A percentile compares a stretch with the other conserved stretches of the same genome.
These are phyloP conservation scores for Tritrichomonas foetus DNA, from an alignment of 208 protist species.

Conservation along the genomic window DNA sequence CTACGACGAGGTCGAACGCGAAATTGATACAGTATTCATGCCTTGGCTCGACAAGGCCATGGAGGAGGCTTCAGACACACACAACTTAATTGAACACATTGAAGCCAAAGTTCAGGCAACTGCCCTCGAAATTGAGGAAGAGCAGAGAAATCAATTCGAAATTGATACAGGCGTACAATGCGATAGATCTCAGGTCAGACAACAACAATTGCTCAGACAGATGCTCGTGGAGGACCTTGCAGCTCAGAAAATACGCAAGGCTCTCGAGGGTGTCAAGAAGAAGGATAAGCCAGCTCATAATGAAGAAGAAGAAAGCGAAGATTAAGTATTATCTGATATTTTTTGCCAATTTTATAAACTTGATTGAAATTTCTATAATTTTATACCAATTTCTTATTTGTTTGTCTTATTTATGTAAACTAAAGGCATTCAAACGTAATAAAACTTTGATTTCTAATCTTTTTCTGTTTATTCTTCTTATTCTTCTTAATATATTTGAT, in stretches of 20 bases:
- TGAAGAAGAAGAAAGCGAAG: neutral
- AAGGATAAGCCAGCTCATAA: neutral
- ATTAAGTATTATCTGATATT: too few species aligned
- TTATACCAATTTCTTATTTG: too few species aligned
- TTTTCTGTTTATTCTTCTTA: too few species aligned
- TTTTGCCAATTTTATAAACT: too few species aligned
- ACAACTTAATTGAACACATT: neutral
- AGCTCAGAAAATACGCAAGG: neutral
- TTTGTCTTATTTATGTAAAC: too few species aligned
- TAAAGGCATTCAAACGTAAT: too few species aligned
- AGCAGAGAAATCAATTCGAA: neutral
- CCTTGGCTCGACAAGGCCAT: slow-evolving; percentile 72
- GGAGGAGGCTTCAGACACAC: neutral
- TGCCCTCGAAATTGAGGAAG: neutral
- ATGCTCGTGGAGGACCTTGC: slow-evolving; percentile 20
- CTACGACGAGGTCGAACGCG: slow-evolving; percentile 76
- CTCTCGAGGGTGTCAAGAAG: neutral
- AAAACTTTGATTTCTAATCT: too few species aligned
- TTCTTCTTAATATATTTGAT: too few species aligned
- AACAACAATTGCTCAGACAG: neutral
- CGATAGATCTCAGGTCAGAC: too few species aligned
- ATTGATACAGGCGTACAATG: neutral
- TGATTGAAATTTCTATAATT: too few species aligned
- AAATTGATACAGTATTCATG: slow-evolving; percentile 83
- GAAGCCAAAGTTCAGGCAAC: neutral